Percentiles rank a stretch among this genome's conserved stretches.
phyloP scores from a whole-genome alignment of 139 green algal genomes.

The Mesotaenium endlicherianum region DNA sequence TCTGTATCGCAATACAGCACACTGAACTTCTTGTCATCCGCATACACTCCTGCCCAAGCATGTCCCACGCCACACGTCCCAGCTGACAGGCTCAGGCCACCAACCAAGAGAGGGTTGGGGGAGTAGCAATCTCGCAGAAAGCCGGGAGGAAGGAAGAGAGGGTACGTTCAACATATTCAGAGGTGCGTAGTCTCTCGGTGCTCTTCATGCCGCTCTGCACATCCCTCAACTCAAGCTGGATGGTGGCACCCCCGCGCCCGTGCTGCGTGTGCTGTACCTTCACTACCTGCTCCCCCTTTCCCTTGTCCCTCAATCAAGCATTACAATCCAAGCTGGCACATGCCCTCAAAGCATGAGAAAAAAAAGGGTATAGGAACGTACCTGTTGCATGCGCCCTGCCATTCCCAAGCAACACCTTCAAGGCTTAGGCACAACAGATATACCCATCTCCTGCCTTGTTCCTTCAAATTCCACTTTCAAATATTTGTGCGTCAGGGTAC shows the following conservation, averaged over 20 bases:
- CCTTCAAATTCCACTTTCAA: background rate
- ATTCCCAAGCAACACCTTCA: background rate
- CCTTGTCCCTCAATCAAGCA: background rate
- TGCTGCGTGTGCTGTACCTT: constrained; percentile 38
- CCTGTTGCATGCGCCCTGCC: background rate
- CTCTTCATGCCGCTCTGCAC: constrained; percentile 26
- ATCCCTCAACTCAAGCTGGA: constrained; percentile 30
- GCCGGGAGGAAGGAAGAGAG: background rate
- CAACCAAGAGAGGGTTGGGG: too few species aligned
- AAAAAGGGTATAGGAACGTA: background rate
- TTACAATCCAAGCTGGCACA: background rate
- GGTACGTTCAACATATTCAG: constrained; percentile 20
- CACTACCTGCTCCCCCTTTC: background rate
- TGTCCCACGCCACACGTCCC: too few species aligned
- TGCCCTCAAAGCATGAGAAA: background rate
- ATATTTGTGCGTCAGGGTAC: background rate
- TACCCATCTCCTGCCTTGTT: background rate
- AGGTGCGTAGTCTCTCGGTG: constrained; percentile 25
- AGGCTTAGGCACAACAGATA: background rate
- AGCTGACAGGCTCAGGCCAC: too few species aligned
- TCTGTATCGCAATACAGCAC: constrained; percentile 8
- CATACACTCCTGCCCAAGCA: constrained; percentile 22
- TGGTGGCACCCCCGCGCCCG: constrained; percentile 22
- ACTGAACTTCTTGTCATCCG: constrained; percentile 7
- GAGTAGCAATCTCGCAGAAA: too few species aligned